A percentile compares a stretch with the other conserved stretches of the same genome.
Conservation (phyloP, 176 grass and related monocot genomes). For the Luzula sylvatica region DNA sequence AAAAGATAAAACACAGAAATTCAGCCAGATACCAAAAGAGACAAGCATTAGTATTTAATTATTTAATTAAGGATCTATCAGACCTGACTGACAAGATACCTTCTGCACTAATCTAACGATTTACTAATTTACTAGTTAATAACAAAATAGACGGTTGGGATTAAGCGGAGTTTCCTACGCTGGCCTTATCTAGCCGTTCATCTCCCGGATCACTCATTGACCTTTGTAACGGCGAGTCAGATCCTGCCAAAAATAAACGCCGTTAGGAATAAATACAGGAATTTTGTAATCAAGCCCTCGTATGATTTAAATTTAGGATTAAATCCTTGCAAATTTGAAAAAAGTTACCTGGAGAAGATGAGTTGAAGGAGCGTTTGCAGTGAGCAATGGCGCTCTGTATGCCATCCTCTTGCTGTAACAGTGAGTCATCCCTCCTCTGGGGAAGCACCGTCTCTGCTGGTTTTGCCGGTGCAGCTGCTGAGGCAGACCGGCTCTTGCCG, state of each 20-base stretch:
- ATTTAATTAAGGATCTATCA: slow-evolving; percentile 4
- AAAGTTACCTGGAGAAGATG: slow-evolving; percentile 17
- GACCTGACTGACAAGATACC: slow-evolving; percentile 7
- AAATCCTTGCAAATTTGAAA: background rate
- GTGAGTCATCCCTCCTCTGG: slow-evolving; percentile 67
- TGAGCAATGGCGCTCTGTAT: slow-evolving; percentile 96
- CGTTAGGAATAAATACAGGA: background rate
- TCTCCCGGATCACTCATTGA: slow-evolving; percentile 44
- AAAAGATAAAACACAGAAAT: slow-evolving; percentile 12
- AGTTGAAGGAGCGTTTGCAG: slow-evolving; percentile 90
- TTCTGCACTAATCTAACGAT: slow-evolving; percentile 5
- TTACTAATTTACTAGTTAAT: background rate
- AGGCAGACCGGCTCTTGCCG: slow-evolving; percentile 87
- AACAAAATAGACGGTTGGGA: background rate
- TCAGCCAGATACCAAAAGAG: slow-evolving; percentile 2
- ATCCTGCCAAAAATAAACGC: slow-evolving; percentile 24
- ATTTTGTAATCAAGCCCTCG: background rate
- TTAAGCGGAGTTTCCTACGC: background rate
- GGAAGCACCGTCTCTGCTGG: background rate
- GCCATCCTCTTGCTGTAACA: slow-evolving; percentile 76
- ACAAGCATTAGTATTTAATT: slow-evolving; percentile 15
- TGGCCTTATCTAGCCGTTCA: slow-evolving; percentile 17
- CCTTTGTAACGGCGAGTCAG: slow-evolving; percentile 44
- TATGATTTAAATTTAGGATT: background rate
- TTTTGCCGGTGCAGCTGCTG: slow-evolving; percentile 30